phyloP scores from a whole-genome alignment of 2,329 filamentous ascomycete genomes.

The Colletotrichum trifolii region DNA sequence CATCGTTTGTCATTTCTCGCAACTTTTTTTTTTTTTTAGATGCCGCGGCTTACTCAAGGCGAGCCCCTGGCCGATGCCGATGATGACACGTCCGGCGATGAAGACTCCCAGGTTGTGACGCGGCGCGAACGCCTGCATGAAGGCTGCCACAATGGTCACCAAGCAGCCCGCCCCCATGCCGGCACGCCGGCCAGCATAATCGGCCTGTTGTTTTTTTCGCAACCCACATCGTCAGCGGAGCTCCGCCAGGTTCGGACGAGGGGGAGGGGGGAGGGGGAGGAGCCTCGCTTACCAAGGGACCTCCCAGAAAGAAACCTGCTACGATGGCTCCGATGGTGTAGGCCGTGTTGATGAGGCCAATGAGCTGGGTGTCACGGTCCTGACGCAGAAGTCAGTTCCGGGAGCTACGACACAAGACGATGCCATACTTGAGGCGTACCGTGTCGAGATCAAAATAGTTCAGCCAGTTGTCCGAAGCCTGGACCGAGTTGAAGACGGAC shows the following conservation, averaged over 20 bases:
- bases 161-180: conserved; percentile 71
- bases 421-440: background rate
- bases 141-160: conserved; percentile 71
- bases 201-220: conserved; percentile 49
- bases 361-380: conserved; percentile 55
- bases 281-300: conserved; percentile 59
- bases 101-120: conserved; percentile 68
- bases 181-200: conserved; percentile 66
- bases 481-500: conserved; percentile 78
- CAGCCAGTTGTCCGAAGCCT: conserved; percentile 74
- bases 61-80: conserved; percentile 74
- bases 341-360: conserved; percentile 70
- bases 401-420: too few relatives aligned
- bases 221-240: background rate
- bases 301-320: conserved; percentile 76
- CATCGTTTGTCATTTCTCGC: background rate
- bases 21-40: conserved; percentile 57
- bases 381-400: background rate
- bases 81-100: conserved; percentile 71
- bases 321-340: conserved; percentile 79
- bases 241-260: background rate
- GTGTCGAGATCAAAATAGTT: conserved; percentile 67
- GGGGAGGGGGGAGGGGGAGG: too few relatives aligned
- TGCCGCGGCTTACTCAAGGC: conserved; percentile 62
- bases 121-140: conserved; percentile 72